These are phyloP conservation scores for Naematelia encephala DNA, from an alignment of 768 basidiomycete species.

Conservation along the genomic window DNA sequence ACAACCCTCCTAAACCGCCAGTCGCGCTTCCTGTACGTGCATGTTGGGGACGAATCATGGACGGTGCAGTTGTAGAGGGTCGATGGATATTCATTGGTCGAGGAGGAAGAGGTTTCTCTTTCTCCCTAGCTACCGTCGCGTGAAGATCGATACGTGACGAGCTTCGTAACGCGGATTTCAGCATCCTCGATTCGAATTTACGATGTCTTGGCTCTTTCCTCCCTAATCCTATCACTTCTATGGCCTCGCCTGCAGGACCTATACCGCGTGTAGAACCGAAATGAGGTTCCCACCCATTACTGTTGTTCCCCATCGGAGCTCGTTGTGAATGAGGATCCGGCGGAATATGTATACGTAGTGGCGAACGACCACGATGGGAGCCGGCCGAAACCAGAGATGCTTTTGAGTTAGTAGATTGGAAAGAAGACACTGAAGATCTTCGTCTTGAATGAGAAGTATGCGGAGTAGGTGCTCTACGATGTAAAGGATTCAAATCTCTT, in stretches of 20 bases:
- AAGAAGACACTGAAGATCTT: constrained; percentile 9
- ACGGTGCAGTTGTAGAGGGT: not conserved
- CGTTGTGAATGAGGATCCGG: not conserved
- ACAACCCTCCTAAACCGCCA: constrained; percentile 16
- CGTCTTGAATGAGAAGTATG: constrained; percentile 15
- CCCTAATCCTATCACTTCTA: constrained; percentile 39
- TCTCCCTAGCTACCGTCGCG: too few species aligned
- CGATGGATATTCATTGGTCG: constrained; percentile 16
- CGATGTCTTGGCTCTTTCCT: constrained; percentile 40
- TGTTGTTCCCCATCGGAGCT: not conserved
- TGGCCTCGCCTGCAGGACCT: constrained; percentile 41
- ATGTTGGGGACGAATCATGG: not conserved
- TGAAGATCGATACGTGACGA: too few species aligned
- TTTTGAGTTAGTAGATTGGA: constrained; percentile 22
- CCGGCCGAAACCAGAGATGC: too few species aligned
- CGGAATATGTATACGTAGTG: not conserved
- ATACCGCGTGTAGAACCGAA: constrained; percentile 27
- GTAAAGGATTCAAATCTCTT: constrained; percentile 14
- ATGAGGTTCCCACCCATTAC: constrained; percentile 28
- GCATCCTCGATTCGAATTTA: constrained; percentile 26
- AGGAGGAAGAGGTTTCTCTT: constrained; percentile 38
- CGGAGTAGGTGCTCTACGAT: constrained; percentile 36
- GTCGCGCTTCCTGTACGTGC: not conserved
- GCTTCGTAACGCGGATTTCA: constrained; percentile 32
- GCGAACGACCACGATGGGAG: not conserved